Conservation (phyloP, 2,329 filamentous ascomycete genomes). For the Cadophora gregata region DNA sequence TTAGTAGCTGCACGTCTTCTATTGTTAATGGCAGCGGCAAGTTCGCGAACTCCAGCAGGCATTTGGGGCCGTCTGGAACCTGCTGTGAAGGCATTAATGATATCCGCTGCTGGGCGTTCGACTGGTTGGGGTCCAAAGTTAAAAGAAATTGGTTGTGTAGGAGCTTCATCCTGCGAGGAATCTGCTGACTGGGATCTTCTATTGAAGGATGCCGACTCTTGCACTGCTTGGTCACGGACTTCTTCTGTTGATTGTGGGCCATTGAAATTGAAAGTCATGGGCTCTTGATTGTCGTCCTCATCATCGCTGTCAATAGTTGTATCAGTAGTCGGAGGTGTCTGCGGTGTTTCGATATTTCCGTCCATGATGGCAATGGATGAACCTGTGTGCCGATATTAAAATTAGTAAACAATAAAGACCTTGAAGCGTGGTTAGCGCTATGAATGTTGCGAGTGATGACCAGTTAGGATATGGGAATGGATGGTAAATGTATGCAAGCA, state of each 20-base stretch:
- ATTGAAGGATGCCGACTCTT: background rate
- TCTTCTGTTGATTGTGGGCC: background rate
- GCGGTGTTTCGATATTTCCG: background rate
- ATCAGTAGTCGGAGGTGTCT: background rate
- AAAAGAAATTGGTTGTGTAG: background rate
- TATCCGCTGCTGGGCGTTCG: constrained; percentile 7
- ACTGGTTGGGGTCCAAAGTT: constrained; percentile 12
- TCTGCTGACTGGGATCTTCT: background rate
- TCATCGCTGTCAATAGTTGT: background rate
- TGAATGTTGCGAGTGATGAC: background rate
- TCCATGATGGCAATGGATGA: background rate
- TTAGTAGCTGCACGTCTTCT: constrained; percentile 29
- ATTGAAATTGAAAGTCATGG: background rate
- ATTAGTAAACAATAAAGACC: background rate
- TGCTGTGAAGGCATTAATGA: background rate
- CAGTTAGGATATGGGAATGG: background rate
- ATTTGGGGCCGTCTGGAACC: background rate
- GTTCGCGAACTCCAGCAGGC: constrained; percentile 13
- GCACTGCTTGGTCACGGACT: background rate
- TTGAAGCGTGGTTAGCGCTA: background rate
- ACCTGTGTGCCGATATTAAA: background rate
- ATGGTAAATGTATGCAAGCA: background rate
- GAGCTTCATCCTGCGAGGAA: background rate
- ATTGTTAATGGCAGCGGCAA: constrained; percentile 30
- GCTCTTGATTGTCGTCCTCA: background rate